Evolutionary conservation across 2,329 filamentous ascomycete species (phyloP).

Genomic region (Metarhizium anisopliae): DNA sequence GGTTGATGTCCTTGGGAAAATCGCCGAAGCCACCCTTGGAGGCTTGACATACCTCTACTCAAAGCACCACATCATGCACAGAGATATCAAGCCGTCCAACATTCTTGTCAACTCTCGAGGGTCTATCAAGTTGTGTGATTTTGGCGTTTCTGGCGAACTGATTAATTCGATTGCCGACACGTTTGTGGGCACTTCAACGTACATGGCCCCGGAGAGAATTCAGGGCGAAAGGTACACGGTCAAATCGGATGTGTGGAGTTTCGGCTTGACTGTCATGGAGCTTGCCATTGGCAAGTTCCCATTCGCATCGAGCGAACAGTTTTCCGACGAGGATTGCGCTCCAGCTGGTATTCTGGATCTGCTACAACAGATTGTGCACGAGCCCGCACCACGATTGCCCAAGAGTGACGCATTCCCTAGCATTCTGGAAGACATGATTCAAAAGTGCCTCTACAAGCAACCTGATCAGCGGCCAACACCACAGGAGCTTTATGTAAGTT

Average conservation of each 20-base stretch:
- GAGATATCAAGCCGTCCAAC: slow-evolving; percentile 98
- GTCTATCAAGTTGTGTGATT: slow-evolving; percentile 95
- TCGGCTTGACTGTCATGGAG: slow-evolving; percentile 92
- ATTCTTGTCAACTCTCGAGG: slow-evolving; percentile 92
- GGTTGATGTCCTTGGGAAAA: slow-evolving; percentile 94
- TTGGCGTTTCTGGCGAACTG: slow-evolving; percentile 95
- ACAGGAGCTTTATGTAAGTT: slow-evolving; percentile 74
- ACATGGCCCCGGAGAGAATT: slow-evolving; percentile 98
- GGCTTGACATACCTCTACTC: slow-evolving; percentile 93
- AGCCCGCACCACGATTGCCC: slow-evolving; percentile 84
- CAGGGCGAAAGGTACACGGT: slow-evolving; percentile 96
- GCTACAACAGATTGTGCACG: slow-evolving; percentile 93
- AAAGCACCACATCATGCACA: slow-evolving; percentile 96
- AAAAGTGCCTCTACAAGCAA: slow-evolving; percentile 87
- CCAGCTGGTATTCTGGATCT: slow-evolving; percentile 94
- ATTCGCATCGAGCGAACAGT: slow-evolving; percentile 66
- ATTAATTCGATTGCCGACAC: slow-evolving; percentile 98
- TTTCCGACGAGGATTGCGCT: slow-evolving; percentile 66
- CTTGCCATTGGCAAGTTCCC: slow-evolving; percentile 95
- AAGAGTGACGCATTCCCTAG: slow-evolving; percentile 96
- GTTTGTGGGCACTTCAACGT: slow-evolving; percentile 96
- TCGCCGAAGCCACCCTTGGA: slow-evolving; percentile 88
- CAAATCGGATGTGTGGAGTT: slow-evolving; percentile 98
- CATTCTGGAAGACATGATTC: slow-evolving; percentile 94
- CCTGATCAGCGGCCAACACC: slow-evolving; percentile 85